Evolutionary conservation across 2,329 filamentous ascomycete genomes (phyloP), one percentile per base, ranked within the genome.

Genomic region (Myriosclerotinia scirpicola): DNA sequence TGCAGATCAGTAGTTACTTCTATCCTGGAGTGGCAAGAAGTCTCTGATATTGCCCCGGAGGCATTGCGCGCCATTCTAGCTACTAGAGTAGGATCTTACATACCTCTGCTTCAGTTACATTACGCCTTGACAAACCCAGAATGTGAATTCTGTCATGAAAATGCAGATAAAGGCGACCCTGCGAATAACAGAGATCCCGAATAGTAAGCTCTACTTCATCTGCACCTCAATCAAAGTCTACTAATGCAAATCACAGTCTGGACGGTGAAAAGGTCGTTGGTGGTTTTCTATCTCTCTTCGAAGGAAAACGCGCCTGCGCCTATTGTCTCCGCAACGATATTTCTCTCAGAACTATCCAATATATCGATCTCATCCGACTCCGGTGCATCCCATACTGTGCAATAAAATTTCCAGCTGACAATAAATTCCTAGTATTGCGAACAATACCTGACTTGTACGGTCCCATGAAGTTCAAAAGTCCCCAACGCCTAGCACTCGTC

Each of bases 251-350:
- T 4, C 3, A 36, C 9, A 60, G 44, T 48, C 30, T 60, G 56
- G 44, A 60, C 12, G 44, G 20, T 6, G 56, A 60, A 22, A 20
- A 50, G 7, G 44, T 60, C 8, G 1, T 60, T 3, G 56, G 56
- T 60, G 68, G 68, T 22, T 69, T 61, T 53, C 54, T 71, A 12
- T 71, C 67, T 14, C 54, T 71, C 22, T 68, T 60, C 38, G 61
- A 68, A 63, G 65, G 68, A 34, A 64, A 53, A 14, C 68, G 67
- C 2, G 53, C 38, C 40, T 71, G 69, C 44, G 63, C 66, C 48
- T 70, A 69, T 62, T 70, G 69, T 38, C 20, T 67, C 26, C 65
- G 68, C 34, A 70, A 71, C 48, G 59, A 67, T 46, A 22, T 42
- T 1, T 34, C n/a, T 17, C 68, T 71, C 0, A 64, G 53, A 30